Base-by-base conservation (phyloP, 2,329 filamentous ascomycete genomes). In the Aplosporella prunicola region DNA sequence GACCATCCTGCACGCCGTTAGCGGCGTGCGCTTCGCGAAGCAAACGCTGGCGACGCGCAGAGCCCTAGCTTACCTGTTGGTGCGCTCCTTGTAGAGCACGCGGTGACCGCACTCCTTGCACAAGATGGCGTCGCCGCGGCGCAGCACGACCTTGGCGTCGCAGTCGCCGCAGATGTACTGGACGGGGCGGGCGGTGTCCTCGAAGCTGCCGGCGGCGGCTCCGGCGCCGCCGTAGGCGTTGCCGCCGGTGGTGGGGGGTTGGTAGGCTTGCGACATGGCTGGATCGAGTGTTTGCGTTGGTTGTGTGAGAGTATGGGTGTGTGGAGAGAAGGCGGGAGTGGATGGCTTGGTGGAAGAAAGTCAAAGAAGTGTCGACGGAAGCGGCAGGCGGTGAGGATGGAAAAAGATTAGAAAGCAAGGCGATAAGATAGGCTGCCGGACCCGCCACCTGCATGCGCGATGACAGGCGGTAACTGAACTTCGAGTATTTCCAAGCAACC, bases 41-140 rank as follows among this genome's bases (percentile, higher is more conserved):
- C 5, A 31, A 31, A 29, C 35, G 20, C 15, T 15, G 11, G 3
- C 18, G 5, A 10, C 15, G 4, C 20, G 0, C 20, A 9, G 10
- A 17, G 9, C n/a, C 11, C 10, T 9, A 42, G 66, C 81, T 63
- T 60, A 95, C 91, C 91, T 78, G 72, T 93, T 95, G 29, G 91
- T 98, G 57, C 91, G 69, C 75, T 95, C 85, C 76, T 98, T 98
- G 67, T 96, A 96, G 49, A 98, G 66, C 44, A 98, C 87, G 47
- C 91, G 80, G 55, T 94, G 91, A 6, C 91, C 91, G 61, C 91
- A 98, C 64, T 88, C 83, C 61, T 84, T 82, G 71, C 87, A 94
- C 18, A 85, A 74, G 49, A 93, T 89, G 22, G 81, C 78, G 52
- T 91, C 85, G 45, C 78, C 80, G 48, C 80, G 76, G 62, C 82